These are phyloP conservation scores for Colletotrichum noveboracense DNA, from an alignment of 2,329 filamentous ascomycete genomes.

Conservation along the genomic window DNA sequence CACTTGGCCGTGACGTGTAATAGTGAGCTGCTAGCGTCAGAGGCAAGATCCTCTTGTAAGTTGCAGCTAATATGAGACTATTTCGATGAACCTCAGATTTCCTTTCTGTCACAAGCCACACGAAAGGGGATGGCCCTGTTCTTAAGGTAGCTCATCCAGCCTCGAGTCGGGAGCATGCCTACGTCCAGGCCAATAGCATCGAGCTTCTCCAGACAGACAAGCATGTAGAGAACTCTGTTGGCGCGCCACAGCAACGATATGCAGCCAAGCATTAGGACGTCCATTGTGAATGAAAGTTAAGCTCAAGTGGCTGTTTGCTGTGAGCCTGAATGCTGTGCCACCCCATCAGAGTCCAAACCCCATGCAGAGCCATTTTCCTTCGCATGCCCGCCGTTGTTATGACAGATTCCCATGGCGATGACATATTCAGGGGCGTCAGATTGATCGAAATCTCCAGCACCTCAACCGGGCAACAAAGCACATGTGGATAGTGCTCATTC, in stretches of 20 bases:
- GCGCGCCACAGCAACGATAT: conserved; percentile 2
- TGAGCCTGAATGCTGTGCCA: not conserved
- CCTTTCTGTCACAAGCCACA: not conserved
- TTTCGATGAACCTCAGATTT: not conserved
- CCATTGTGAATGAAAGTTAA: not conserved
- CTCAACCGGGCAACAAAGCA: conserved; percentile 11
- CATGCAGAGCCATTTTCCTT: not conserved
- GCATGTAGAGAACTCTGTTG: not conserved
- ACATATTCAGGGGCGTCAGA: conserved; percentile 9
- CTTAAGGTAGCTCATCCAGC: not conserved
- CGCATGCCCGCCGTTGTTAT: not conserved
- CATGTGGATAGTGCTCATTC: conserved; percentile 13
- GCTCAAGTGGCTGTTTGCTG: not conserved
- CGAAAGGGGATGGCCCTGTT: not conserved
- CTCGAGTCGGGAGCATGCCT: not conserved
- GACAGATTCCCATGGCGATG: not conserved
- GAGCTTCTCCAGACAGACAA: not conserved
- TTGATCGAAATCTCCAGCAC: conserved; percentile 8
- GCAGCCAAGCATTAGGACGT: not conserved
- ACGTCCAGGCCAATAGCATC: not conserved
- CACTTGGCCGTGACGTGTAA: not conserved
- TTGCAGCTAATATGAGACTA: not conserved
- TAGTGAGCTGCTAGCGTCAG: not conserved
- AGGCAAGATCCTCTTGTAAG: not conserved
- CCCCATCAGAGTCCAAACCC: not conserved